Conservation (phyloP, 352 stramenopile species). For the Phytophthora europaea region DNA sequence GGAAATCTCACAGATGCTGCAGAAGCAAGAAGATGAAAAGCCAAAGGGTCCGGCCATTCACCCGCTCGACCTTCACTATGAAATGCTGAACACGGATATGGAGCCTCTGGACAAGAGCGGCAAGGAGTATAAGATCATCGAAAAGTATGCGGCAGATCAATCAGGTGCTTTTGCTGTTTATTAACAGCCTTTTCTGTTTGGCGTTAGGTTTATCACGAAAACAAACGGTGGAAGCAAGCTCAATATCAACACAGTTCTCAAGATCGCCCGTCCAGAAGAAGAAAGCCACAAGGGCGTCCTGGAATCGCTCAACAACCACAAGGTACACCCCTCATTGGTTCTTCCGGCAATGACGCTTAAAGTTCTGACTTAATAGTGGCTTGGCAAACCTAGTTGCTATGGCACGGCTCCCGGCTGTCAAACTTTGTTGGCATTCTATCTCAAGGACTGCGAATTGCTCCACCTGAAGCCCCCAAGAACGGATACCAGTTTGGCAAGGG, state of each 20-base stretch:
- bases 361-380: neutral
- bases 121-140: constrained; percentile 66
- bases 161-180: neutral
- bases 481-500: constrained; percentile 84
- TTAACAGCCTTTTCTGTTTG: constrained; percentile 3
- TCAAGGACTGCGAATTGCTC: constrained; percentile 74
- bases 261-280: constrained; percentile 56
- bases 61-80: constrained; percentile 64
- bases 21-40: constrained; percentile 45
- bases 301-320: constrained; percentile 62
- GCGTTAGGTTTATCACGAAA: constrained; percentile 58
- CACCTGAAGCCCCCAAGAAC: constrained; percentile 69
- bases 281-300: constrained; percentile 50
- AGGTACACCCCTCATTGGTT: constrained; percentile 27
- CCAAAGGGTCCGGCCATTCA: constrained; percentile 35
- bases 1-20: constrained; percentile 70
- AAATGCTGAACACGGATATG: constrained; percentile 61
- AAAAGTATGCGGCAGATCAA: constrained; percentile 36
- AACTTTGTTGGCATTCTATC: constrained; percentile 80
- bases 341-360: neutral
- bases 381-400: constrained; percentile 48
- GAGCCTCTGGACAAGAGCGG: constrained; percentile 41
- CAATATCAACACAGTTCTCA: constrained; percentile 63
- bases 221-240: constrained; percentile 58
- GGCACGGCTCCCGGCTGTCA: constrained; percentile 64